A percentile compares a stretch with the other conserved stretches of the same genome.
Conservation (phyloP, 1,284 basidiomycete species). For the Microbotryum silenes-acaulis region DNA sequence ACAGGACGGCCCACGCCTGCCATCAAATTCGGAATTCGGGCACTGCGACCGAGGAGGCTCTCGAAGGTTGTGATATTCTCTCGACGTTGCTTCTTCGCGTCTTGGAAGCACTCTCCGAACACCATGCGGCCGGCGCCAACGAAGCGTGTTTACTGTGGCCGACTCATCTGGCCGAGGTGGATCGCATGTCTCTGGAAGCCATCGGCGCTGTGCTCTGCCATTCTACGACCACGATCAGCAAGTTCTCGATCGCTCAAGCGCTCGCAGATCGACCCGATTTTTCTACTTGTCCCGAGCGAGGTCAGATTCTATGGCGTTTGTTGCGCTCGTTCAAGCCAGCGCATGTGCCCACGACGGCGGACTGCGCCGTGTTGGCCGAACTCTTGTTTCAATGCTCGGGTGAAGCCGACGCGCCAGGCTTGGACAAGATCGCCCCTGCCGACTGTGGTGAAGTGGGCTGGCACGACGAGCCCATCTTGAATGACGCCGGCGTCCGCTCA, state of each 20-base stretch:
- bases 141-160: slow-evolving; percentile 20
- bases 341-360: neutral
- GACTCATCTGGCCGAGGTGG: neutral
- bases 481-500: too few species aligned
- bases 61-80: neutral
- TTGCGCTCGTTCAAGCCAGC: slow-evolving; percentile 6
- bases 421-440: slow-evolving; percentile 1
- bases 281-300: neutral
- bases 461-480: too few species aligned
- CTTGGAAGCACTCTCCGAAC: slow-evolving; percentile 5
- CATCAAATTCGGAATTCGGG: neutral
- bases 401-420: slow-evolving; percentile 3
- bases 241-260: slow-evolving; percentile 14
- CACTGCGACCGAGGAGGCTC: neutral
- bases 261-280: slow-evolving; percentile 7
- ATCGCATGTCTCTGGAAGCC: neutral
- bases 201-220: slow-evolving; percentile 15
- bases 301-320: slow-evolving; percentile 14
- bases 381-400: slow-evolving; percentile 14
- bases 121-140: neutral
- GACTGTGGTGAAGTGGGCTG: too few species aligned
- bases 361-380: slow-evolving; percentile 18
- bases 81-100: neutral
- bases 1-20: slow-evolving; percentile 57
- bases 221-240: slow-evolving; percentile 9